These are phyloP conservation scores for Jackrogersella multiformis DNA, from an alignment of 495 filamentous ascomycete species.

Conservation along the genomic window DNA sequence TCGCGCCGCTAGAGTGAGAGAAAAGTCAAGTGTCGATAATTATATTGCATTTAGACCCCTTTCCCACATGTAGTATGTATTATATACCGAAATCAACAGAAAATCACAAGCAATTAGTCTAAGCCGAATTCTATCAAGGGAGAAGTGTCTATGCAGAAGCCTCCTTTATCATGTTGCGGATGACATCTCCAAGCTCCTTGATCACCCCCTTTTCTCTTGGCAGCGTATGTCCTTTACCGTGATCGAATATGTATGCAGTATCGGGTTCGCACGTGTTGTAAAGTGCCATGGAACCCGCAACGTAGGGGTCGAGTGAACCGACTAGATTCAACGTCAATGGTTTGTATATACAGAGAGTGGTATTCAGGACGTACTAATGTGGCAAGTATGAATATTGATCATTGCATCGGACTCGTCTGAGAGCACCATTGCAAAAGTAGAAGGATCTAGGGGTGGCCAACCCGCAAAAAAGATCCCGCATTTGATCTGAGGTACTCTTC, in stretches of 20 bases:
- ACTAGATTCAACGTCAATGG: constrained; percentile 47
- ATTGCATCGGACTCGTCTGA: constrained; percentile 62
- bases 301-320: constrained; percentile 65
- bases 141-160: constrained; percentile 31
- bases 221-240: constrained; percentile 65
- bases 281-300: constrained; percentile 64
- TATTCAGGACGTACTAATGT: constrained; percentile 58
- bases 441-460: constrained; percentile 64
- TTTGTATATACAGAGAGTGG: background rate
- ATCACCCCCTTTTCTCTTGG: constrained; percentile 61
- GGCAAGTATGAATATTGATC: constrained; percentile 65
- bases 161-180: constrained; percentile 51
- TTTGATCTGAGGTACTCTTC: constrained; percentile 61
- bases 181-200: constrained; percentile 59
- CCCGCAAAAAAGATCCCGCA: constrained; percentile 66
- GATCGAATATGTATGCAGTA: constrained; percentile 65
- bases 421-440: constrained; percentile 56
- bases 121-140: constrained; percentile 28
- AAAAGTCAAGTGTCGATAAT: background rate
- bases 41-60: constrained; percentile 20
- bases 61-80: constrained; percentile 7
- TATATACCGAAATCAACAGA: constrained; percentile 13
- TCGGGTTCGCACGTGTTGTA: constrained; percentile 68
- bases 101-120: constrained; percentile 9
- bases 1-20: background rate